Base-by-base conservation (phyloP, 108 stramenopile species). In the Skeletonema menzelii region DNA sequence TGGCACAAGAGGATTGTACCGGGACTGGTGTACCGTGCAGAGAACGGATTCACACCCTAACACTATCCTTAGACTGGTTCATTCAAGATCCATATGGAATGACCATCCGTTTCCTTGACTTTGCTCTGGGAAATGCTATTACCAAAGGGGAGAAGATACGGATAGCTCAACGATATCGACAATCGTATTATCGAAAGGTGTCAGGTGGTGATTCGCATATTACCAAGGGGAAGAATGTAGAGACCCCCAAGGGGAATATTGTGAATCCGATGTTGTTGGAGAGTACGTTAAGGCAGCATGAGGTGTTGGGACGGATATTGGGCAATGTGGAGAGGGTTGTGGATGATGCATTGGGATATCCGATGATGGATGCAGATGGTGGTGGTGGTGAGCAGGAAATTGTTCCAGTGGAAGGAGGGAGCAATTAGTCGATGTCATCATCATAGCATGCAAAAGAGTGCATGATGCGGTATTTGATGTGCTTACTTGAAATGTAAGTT, bases 91-190 rank as follows among this genome's bases (percentile, higher is more conserved):
- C 61, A 14, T 24, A 53, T 14, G 49, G 38, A 5, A 55, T 55
- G 15, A 44, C 49, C n/a, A 55, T 56, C 20, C 32, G 35, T 10
- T 61, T 59, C 30, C 14, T 63, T 3, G 61, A 72, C 31, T 72
- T 72, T 72, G 49, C 63, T 10, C 55, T 72, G 20, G 71, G 71
- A 1, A 34, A 63, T 32, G 49, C 49, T 2, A 60, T 72, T 4
- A 27, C 71, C 4, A 26, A 35, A 7, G 49, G 63, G 28, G 60
- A 53, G 2, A 72, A 72, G 55, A 19, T 35, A 22, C 28, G 17
- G 8, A 31, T 72, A 32, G 71, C 71, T 3, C 26, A 42, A 24
- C 14, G 37, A 26, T 72, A 72, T 53, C 11, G 22, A 28, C 24
- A 72, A 7, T n/a, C 27, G 11, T 63, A 63, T 38, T 44, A 55